Evolutionary conservation across 2,329 filamentous ascomycete species (phyloP), one percentile per base, ranked within the genome.

Genomic region (Trichoderma koningii): DNA sequence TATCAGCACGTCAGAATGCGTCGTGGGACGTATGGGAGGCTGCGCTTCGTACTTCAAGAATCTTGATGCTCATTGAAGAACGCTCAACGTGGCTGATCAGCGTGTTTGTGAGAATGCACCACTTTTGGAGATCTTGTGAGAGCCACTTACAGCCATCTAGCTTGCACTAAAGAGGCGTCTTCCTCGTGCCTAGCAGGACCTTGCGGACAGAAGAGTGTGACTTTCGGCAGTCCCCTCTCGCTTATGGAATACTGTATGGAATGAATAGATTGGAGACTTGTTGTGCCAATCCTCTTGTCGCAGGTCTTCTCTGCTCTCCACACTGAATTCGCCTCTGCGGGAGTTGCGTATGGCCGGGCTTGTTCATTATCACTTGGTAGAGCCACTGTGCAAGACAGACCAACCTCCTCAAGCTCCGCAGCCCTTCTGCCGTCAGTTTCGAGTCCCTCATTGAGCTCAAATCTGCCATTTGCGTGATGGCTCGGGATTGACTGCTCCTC

Each of bases 231-330:
- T 42, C 52, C 52, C 38, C 41, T 55, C 34, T 55, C 52, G 7
- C 52, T 15, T 0, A 55, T 44, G 1, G 52, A 55, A 44, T 44
- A 55, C 7, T 55, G n/a, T 12, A 55, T n/a, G 1, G 52, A 55
- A 28, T 55, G 42, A 1, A 55, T 55, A 0, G 52, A 55, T 17
- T 42, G 38, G 14, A 55, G 52, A 3, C 6, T 17, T 7, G 52
- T 55, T 23, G 52, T 55, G 1, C 56, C 56, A n/a, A 55, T 55
- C 34, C 42, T 55, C 30, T 42, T 55, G 7, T 55, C 56, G 23
- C 41, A 23, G 10, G 30, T 41, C 21, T 55, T 55, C 42, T 21
- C 47, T 3, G 23, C 52, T 19, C 7, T 55, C 52, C 52, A 55
- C 1, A 10, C 45, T 9, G 56, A 51, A 10, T 51, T 60, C 21